Evolutionary conservation across 306 rosid species (phyloP), one percentile per base, ranked within the genome.

Genomic region (Purshia tridentata): DNA sequence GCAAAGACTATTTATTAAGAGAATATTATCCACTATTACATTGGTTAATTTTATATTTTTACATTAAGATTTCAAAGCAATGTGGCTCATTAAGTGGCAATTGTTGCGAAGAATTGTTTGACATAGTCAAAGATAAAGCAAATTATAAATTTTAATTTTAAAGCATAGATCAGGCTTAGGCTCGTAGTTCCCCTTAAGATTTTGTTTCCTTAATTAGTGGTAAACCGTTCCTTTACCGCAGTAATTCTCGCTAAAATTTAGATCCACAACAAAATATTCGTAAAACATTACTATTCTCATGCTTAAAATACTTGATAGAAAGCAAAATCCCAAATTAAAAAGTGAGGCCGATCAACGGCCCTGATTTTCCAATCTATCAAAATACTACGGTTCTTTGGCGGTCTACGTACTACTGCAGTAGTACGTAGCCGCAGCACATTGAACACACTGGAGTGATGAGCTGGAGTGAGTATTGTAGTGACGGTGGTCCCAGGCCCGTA

Each of bases 401-500:
- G 61, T 51, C n/a, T 35, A 72, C 29, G 18, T 1, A 45, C 45
- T 23, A 16, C 4, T 12, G 4, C 61, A 45, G 42, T 23, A 16
- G 2, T 12, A 8, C 61, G 45, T 57, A 72, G 69, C 58, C 58
- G 72, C 72, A 76, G 7, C 13, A 0, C 29, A 48, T 23, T 19
- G 15, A 49, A 49, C 72, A 5, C 23, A n/a, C 67, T 59, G 69
- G 73, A 82, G 80, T 74, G 70, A 15, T 88, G 91, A 90, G 89
- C 91, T 92, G 92, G 72, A 77, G 8, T 15, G 59, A 7, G 10
- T 4, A 13, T 10, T 13, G 10, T 51, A 72, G 72, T 72, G 79
- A 77, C 82, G 84, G 93, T 92, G 95, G 92, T 84, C 96, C 96
- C 79, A 65, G 72, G 29, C 54, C 75, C 12, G 54, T 14, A 77